A percentile compares a stretch with the other conserved stretches of the same genome.
phyloP scores from a whole-genome alignment of 352 stramenopile species.

The Pythium sukuiense region DNA sequence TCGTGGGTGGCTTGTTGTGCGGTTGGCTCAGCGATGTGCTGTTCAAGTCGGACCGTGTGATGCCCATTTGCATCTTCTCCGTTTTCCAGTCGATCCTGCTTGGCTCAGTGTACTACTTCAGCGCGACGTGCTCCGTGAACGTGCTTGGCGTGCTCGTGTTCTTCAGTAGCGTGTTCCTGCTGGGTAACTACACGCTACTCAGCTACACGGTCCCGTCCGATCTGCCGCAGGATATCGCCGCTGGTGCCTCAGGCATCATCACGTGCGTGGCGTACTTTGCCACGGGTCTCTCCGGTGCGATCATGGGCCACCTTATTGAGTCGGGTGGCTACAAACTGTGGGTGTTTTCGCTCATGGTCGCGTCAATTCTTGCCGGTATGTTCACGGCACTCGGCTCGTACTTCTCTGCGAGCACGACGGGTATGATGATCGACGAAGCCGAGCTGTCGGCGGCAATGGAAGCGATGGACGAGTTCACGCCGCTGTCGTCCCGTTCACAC shows the following conservation, averaged over 20 bases:
- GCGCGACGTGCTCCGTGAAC: constrained; percentile 45
- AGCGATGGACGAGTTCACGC: constrained; percentile 36
- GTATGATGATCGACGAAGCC: constrained; percentile 30
- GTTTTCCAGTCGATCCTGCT: constrained; percentile 57
- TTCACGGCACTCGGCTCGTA: constrained; percentile 63
- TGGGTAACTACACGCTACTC: constrained; percentile 76
- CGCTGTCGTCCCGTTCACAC: constrained; percentile 36
- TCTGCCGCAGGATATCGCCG: constrained; percentile 67
- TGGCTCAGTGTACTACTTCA: constrained; percentile 56
- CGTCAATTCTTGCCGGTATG: constrained; percentile 54
- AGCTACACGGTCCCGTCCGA: constrained; percentile 77
- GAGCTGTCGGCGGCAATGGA: constrained; percentile 30
- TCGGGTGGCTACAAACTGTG: constrained; percentile 56
- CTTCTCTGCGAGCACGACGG: constrained; percentile 38
- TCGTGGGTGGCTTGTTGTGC: constrained; percentile 68
- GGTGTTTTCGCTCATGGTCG: constrained; percentile 55
- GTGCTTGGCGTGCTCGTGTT: constrained; percentile 62
- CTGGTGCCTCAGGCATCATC: constrained; percentile 63
- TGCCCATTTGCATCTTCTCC: constrained; percentile 76
- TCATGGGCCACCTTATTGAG: constrained; percentile 68
- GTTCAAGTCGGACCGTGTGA: constrained; percentile 65
- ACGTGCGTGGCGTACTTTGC: constrained; percentile 69
- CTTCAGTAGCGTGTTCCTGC: constrained; percentile 62
- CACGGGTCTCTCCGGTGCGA: constrained; percentile 55
- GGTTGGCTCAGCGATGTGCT: constrained; percentile 71